Evolutionary conservation across 768 basidiomycete genomes (phyloP), one percentile per base, ranked within the genome.

Genomic region (Boletus pseudopeckii): DNA sequence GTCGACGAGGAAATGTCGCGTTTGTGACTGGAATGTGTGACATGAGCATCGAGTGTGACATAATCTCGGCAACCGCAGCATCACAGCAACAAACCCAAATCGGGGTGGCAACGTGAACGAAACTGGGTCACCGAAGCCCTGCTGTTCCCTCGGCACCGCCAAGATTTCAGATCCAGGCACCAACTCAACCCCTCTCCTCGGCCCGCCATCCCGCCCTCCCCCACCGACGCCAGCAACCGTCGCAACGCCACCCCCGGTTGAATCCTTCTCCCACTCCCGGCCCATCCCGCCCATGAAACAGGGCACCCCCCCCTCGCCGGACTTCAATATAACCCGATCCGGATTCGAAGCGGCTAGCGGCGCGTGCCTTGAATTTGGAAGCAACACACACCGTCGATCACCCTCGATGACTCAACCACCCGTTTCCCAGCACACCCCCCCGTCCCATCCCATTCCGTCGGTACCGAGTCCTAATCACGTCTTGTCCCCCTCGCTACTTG

Each of bases 81-180:
- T 67, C 61, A 66, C 61, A 64, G 64, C 63, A 63, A 64, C 64
- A 40, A 51, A 36, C 8, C 73, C 71, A 64, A 58, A 77, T 74
- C 71, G 66, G 73, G 73, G 72, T 65, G 57, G 51, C 48, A 65
- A 61, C 59, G 53, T 59, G 67, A 66, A 54, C 63, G 66, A 67
- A 64, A 64, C 67, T 55, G 51, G 50, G 45, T 58, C 60, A 57
- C 62, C 68, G 61, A 62, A 64, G 60, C 49, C 52, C 37, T 60
- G 65, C 61, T 59, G 61, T 59, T 63, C 65, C 69, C 71, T 70
- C 67, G 71, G 70, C 77, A 72, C 71, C 77, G 77, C 75, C 74
- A 75, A 73, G 75, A 78, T 75, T 66, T 20, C 62, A 61, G 72
- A 70, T 70, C 62, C 55, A 70, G 66, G 59, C 47, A 67, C 77